Evolutionary conservation across 2,329 filamentous ascomycete genomes (phyloP).

Genomic region (Cercospora sp.): DNA sequence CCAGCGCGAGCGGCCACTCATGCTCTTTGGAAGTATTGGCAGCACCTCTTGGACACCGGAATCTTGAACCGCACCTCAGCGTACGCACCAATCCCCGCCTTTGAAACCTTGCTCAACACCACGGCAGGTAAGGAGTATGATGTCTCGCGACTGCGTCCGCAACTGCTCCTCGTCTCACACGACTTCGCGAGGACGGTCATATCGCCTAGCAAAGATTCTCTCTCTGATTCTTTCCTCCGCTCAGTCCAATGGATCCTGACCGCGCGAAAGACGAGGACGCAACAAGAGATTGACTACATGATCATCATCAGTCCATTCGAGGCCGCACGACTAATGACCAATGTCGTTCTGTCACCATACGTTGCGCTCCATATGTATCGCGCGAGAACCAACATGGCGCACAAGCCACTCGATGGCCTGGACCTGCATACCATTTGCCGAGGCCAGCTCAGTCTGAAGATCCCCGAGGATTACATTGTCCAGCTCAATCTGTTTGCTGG

Average conservation of each 20-base stretch:
- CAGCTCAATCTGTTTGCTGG: slow-evolving; percentile 68
- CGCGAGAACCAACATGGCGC: slow-evolving; percentile 46
- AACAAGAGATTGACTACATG: slow-evolving; percentile 42
- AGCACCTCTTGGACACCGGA: neutral
- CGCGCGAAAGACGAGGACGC: slow-evolving; percentile 40
- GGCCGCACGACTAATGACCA: slow-evolving; percentile 53
- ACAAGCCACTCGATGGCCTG: slow-evolving; percentile 48
- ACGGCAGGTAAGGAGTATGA: slow-evolving; percentile 15
- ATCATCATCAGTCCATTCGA: slow-evolving; percentile 64
- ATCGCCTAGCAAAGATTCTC: neutral
- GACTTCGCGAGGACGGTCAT: slow-evolving; percentile 18
- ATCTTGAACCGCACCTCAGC: slow-evolving; percentile 31
- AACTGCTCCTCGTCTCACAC: slow-evolving; percentile 8
- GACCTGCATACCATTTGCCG: slow-evolving; percentile 47
- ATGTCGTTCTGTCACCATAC: slow-evolving; percentile 41
- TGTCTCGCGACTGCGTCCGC: neutral
- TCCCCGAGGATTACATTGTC: slow-evolving; percentile 40
- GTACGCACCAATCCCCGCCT: slow-evolving; percentile 5
- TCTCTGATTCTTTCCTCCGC: slow-evolving; percentile 53
- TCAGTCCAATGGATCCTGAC: slow-evolving; percentile 55
- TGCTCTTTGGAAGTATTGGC: accelerated
- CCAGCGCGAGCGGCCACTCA: slow-evolving; percentile 46
- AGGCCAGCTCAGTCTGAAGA: neutral
- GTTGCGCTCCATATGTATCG: slow-evolving; percentile 54
- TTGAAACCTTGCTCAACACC: slow-evolving; percentile 16